phyloP scores from a whole-genome alignment of 2,329 filamentous ascomycete genomes.

The Truncatella angustata region DNA sequence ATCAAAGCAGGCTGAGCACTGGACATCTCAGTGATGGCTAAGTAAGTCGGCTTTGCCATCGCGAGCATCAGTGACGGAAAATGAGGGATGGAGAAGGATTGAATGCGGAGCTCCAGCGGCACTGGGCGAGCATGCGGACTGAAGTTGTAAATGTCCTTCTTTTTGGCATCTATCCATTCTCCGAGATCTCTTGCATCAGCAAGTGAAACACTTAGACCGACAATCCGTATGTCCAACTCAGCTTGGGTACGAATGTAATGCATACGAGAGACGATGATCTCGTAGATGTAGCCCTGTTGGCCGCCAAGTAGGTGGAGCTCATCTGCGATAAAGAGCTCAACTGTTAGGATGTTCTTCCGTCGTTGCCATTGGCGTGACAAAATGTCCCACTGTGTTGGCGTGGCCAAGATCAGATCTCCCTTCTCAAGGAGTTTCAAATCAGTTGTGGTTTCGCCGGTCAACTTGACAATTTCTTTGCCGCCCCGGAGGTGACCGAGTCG shows the following conservation, averaged over 20 bases:
- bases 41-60: slow-evolving; percentile 93
- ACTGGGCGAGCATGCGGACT: slow-evolving; percentile 87
- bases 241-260: slow-evolving; percentile 91
- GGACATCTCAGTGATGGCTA: slow-evolving; percentile 84
- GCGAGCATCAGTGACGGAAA: slow-evolving; percentile 98
- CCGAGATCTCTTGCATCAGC: slow-evolving; percentile 92
- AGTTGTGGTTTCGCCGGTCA: slow-evolving; percentile 87
- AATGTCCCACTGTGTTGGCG: slow-evolving; percentile 93
- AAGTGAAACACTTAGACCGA: slow-evolving; percentile 87
- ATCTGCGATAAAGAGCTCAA: slow-evolving; percentile 90
- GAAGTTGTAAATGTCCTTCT: slow-evolving; percentile 99
- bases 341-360: slow-evolving; percentile 88
- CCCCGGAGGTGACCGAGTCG: slow-evolving; percentile 70
- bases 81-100: slow-evolving; percentile 93
- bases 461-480: slow-evolving; percentile 86
- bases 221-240: slow-evolving; percentile 78
- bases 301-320: slow-evolving; percentile 93
- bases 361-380: slow-evolving; percentile 95
- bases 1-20: slow-evolving; percentile 85
- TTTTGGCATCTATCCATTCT: slow-evolving; percentile 96
- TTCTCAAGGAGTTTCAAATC: slow-evolving; percentile 86
- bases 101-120: slow-evolving; percentile 88
- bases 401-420: slow-evolving; percentile 88
- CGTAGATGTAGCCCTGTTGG: slow-evolving; percentile 83
- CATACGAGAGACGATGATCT: slow-evolving; percentile 96